Conservation (phyloP, 768 basidiomycete species). For the Atractiella rhizophila region DNA sequence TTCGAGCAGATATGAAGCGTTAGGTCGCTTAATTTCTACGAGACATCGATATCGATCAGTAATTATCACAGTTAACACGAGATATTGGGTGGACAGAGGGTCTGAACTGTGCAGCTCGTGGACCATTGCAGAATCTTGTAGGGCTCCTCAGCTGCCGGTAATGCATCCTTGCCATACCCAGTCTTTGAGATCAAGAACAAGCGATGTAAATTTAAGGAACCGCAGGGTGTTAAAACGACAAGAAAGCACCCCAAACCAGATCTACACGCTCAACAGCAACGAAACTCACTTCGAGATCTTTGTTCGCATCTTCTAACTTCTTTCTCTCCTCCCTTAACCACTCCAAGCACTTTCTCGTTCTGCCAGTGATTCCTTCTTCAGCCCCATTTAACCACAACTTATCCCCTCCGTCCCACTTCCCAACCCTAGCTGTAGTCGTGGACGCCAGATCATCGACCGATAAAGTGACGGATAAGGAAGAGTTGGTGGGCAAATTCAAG, state of each 20-base stretch:
- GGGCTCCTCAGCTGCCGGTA: too few species aligned
- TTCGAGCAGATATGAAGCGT: slow-evolving; percentile 69
- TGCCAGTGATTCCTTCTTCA: slow-evolving; percentile 67
- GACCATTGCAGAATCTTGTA: too few species aligned
- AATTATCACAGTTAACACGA: neutral
- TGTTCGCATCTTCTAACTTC: slow-evolving; percentile 31
- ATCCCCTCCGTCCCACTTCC: slow-evolving; percentile 45
- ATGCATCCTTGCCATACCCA: too few species aligned
- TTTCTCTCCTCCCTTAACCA: slow-evolving; percentile 61
- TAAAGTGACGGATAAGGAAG: slow-evolving; percentile 90
- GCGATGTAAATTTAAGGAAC: too few species aligned
- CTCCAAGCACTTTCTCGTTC: slow-evolving; percentile 56
- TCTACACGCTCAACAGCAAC: too few species aligned
- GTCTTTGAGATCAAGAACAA: too few species aligned
- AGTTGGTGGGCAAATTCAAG: slow-evolving; percentile 89
- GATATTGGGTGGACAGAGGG: too few species aligned
- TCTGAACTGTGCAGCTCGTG: too few species aligned
- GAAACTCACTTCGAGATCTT: slow-evolving; percentile 5
- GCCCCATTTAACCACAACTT: slow-evolving; percentile 82
- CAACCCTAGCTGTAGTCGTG: slow-evolving; percentile 72
- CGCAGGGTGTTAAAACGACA: too few species aligned
- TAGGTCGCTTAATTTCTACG: slow-evolving; percentile 36
- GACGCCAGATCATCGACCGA: slow-evolving; percentile 85
- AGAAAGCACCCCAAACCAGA: too few species aligned
- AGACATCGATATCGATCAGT: neutral